phyloP scores from a whole-genome alignment of 1,139 yeast genomes.

The Blastobotrys ciferrii region DNA sequence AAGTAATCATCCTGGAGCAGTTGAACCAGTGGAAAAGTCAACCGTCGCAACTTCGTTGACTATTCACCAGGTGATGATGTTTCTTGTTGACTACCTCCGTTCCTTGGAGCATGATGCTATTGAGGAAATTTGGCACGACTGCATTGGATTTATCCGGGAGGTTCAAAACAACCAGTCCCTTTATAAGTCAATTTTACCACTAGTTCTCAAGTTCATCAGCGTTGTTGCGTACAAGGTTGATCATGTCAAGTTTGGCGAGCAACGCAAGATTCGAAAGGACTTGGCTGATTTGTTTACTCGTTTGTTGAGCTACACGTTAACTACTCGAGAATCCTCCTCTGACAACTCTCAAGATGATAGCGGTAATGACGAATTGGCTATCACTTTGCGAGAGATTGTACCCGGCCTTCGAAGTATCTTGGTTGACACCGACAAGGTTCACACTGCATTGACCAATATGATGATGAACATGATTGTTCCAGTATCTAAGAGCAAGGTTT shows the following conservation, averaged over 20 bases:
- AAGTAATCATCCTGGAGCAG: constrained; percentile 36
- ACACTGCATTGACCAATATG: constrained; percentile 42
- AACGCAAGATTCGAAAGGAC: constrained; percentile 60
- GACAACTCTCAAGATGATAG: constrained; percentile 18
- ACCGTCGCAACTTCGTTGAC: constrained; percentile 46
- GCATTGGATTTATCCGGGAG: constrained; percentile 59
- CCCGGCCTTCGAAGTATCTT: constrained; percentile 43
- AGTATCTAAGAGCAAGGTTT: constrained; percentile 41
- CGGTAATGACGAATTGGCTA: constrained; percentile 30
- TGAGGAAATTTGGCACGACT: constrained; percentile 67
- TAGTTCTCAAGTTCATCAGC: constrained; percentile 50
- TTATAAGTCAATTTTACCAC: constrained; percentile 53
- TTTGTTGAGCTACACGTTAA: constrained; percentile 47
- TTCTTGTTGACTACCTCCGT: constrained; percentile 56
- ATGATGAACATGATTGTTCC: constrained; percentile 44
- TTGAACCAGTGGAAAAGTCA: constrained; percentile 40
- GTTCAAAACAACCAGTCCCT: constrained; percentile 47
- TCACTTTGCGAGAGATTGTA: constrained; percentile 40
- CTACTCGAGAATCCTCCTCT: constrained; percentile 25
- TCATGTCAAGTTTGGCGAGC: constrained; percentile 60
- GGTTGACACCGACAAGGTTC: constrained; percentile 49
- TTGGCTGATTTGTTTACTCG: constrained; percentile 61
- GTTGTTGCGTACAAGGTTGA: constrained; percentile 56
- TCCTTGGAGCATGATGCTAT: constrained; percentile 73
- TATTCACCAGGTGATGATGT: constrained; percentile 46